Evolutionary conservation across 2,329 filamentous ascomycete genomes (phyloP), one percentile per base, ranked within the genome.

Genomic region (Zymoseptoria passerinii): DNA sequence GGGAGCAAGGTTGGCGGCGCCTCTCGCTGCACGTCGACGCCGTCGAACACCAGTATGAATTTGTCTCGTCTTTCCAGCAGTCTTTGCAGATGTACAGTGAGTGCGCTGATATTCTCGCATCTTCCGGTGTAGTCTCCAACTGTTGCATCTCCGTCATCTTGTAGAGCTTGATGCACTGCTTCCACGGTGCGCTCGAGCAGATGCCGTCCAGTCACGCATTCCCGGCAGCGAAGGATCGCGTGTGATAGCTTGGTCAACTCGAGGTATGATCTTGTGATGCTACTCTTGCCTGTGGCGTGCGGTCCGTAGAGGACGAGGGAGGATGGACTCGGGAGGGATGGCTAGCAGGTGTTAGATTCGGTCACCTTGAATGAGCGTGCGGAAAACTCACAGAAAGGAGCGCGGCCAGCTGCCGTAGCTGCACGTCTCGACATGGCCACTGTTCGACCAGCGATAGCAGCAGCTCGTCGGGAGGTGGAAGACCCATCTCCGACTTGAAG

Each of bases 31-130:
- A 81, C 83, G 72, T 97, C 92, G 58, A 97, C 86, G 9, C 85
- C 89, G 76, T 97, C 94, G 62, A 97, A 81, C 9, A 96, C 89
- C 58, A 97, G 74, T 8, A 92, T 85, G 66, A 96, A 91, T 63
- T 86, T 84, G 63, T 63, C 60, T n/a, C 62, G 60, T 2, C 79
- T 78, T 54, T 79, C 75, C 51, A 92, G 73, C 73, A 90, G 76
- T 68, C 79, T 82, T 61, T 81, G 81, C 58, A 97, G 76, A 67
- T 92, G 84, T 27, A 90, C 88, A 1, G 82, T 81, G 62, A 97
- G 77, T 55, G 88, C 83, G 58, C 89, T 88, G 55, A 96, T 75
- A 62, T 87, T 90, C 75, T 96, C 92, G 71, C 90, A 95, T 61
- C 86, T 80, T 28, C 80, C 67, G 44, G 58, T 79, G 55, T 83